phyloP scores from a whole-genome alignment of 2,329 filamentous ascomycete species.

The Alternaria sp. region DNA sequence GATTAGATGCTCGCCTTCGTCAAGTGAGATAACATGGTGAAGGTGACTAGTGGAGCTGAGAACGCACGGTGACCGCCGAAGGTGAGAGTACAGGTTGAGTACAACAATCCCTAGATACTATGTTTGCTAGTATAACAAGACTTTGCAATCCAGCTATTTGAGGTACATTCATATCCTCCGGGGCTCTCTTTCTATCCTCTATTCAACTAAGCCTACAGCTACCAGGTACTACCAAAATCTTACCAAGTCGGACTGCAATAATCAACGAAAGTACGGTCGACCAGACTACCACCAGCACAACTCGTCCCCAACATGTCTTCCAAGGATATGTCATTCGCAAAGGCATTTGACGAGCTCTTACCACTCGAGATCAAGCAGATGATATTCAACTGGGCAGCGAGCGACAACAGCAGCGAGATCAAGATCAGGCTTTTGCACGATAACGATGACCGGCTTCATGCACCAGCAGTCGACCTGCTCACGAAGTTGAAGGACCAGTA shows the following conservation, averaged over 20 bases:
- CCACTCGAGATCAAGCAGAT: neutral
- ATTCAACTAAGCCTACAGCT: too few relatives aligned
- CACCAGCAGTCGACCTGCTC: neutral
- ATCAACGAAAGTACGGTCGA: neutral
- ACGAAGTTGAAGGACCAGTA: neutral
- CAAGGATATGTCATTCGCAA: neutral
- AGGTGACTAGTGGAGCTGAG: neutral
- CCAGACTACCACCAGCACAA: too few relatives aligned
- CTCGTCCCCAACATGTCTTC: neutral
- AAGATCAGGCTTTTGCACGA: neutral
- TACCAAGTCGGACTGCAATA: too few relatives aligned
- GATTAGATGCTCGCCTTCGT: neutral
- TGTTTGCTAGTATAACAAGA: rapidly evolving
- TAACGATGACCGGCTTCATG: neutral
- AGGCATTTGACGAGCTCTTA: neutral
- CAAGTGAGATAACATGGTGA: neutral
- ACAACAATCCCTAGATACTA: neutral
- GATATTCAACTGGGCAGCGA: neutral
- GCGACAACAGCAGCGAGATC: neutral
- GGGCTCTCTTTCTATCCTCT: neutral
- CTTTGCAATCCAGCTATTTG: neutral
- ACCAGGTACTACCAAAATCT: too few relatives aligned
- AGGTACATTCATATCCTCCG: neutral
- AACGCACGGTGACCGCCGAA: neutral
- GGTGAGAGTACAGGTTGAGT: neutral